Evolutionary conservation across 1,139 yeast species (phyloP).

Genomic region (Pichia sp.): DNA sequence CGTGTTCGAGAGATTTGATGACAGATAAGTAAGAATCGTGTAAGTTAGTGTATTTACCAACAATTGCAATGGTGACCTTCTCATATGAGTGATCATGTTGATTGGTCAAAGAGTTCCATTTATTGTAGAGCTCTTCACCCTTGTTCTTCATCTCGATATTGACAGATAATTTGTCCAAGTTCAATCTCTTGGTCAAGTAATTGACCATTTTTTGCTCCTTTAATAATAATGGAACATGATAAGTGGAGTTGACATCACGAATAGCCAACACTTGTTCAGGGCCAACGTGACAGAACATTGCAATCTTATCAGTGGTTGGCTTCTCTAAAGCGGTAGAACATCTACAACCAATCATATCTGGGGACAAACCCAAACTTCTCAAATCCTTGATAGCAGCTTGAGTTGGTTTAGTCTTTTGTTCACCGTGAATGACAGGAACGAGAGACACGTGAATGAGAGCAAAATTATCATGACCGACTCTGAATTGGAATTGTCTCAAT

Average conservation of each 20-base stretch:
- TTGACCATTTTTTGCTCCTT: conserved; percentile 82
- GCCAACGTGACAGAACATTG: conserved; percentile 99
- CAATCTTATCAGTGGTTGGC: conserved; percentile 86
- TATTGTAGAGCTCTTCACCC: conserved; percentile 64
- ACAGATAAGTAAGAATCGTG: conserved; percentile 95
- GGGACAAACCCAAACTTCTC: conserved; percentile 88
- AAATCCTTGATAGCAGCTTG: conserved; percentile 98
- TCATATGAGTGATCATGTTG: conserved; percentile 76
- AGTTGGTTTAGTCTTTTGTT: conserved; percentile 98
- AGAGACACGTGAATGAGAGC: conserved; percentile 94
- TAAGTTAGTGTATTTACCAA: conserved; percentile 93
- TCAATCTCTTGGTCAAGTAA: conserved; percentile 63
- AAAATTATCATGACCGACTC: conserved; percentile 90
- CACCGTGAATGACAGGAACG: conserved; percentile 97
- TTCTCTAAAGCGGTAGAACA: conserved; percentile 78
- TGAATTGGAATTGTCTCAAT: conserved; percentile 94
- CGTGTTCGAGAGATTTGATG: conserved; percentile 90
- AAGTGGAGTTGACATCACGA: conserved; percentile 94
- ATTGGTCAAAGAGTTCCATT: conserved; percentile 78
- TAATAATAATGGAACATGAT: conserved; percentile 90
- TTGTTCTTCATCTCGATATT: conserved; percentile 46
- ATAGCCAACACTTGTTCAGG: conserved; percentile 96
- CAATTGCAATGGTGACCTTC: conserved; percentile 88
- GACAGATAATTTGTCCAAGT: conserved; percentile 45
- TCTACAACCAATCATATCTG: conserved; percentile 98